Percentiles rank a stretch among this genome's conserved stretches.
Evolutionary conservation across 2,329 filamentous ascomycete genomes (phyloP).

Genomic region (Beauveria rudraprayagi): DNA sequence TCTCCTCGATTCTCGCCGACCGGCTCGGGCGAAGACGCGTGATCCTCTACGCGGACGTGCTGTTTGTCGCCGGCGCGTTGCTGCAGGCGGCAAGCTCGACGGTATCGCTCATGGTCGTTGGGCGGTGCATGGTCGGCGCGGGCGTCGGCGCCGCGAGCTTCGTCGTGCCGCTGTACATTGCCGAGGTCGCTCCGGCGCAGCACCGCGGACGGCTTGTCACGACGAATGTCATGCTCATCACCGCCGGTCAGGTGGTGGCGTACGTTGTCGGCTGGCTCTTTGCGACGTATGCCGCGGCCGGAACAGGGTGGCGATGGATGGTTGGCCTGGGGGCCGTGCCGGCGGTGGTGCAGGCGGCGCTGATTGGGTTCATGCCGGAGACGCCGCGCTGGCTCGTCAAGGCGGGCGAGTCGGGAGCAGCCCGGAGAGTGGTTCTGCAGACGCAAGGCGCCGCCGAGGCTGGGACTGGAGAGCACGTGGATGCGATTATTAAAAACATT

Average conservation of each 20-base stretch:
- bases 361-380: conserved; percentile 72
- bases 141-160: conserved; percentile 72
- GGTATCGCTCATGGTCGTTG: conserved; percentile 58
- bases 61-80: conserved; percentile 62
- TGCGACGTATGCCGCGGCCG: conserved; percentile 40
- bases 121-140: conserved; percentile 60
- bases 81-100: conserved; percentile 52
- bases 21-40: conserved; percentile 52
- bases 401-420: conserved; percentile 52
- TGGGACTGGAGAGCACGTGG: conserved; percentile 40
- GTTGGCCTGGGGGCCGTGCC: conserved; percentile 78
- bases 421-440: conserved; percentile 54
- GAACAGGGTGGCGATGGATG: conserved; percentile 79
- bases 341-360: conserved; percentile 59
- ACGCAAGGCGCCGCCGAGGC: conserved; percentile 48
- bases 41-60: conserved; percentile 53
- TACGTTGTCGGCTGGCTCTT: conserved; percentile 79
- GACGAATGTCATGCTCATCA: conserved; percentile 74
- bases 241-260: conserved; percentile 79
- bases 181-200: conserved; percentile 71
- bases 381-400: conserved; percentile 82
- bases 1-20: conserved; percentile 58
- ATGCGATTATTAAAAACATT: conserved; percentile 58
- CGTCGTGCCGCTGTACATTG: conserved; percentile 81
- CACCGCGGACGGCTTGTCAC: conserved; percentile 75